Evolutionary conservation across 1,139 yeast genomes (phyloP).

Genomic region (Yamadazyma dendronema): DNA sequence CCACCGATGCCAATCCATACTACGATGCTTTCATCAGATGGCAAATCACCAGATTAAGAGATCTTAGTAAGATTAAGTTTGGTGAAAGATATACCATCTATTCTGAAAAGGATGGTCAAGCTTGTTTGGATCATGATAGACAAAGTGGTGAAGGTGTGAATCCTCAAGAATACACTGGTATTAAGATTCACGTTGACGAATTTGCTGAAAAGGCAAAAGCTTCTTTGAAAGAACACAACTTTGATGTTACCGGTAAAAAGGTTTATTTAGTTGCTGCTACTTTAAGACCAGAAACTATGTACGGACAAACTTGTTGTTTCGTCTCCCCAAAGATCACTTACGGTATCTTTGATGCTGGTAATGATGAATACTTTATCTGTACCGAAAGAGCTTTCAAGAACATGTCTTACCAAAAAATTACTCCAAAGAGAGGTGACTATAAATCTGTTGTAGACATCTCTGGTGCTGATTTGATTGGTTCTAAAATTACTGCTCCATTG

Average conservation of each 20-base stretch:
- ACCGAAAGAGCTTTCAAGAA: slow-evolving; percentile 98
- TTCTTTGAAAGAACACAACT: slow-evolving; percentile 45
- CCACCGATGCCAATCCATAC: slow-evolving; percentile 94
- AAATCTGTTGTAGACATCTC: slow-evolving; percentile 55
- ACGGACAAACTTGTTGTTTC: slow-evolving; percentile 97
- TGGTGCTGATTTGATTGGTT: slow-evolving; percentile 80
- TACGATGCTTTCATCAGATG: slow-evolving; percentile 95
- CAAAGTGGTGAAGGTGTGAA: slow-evolving; percentile 95
- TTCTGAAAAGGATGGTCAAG: slow-evolving; percentile 97
- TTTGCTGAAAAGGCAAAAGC: slow-evolving; percentile 56
- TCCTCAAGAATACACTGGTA: slow-evolving; percentile 95
- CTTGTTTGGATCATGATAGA: slow-evolving; percentile 99
- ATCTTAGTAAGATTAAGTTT: slow-evolving; percentile 86
- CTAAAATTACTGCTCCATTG: slow-evolving; percentile 83
- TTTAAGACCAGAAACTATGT: slow-evolving; percentile 98
- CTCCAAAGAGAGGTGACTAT: slow-evolving; percentile 84
- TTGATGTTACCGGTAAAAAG: slow-evolving; percentile 53
- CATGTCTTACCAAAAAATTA: slow-evolving; percentile 92
- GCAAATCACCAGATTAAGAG: slow-evolving; percentile 91
- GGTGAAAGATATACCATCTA: slow-evolving; percentile 98
- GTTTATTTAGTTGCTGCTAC: slow-evolving; percentile 93
- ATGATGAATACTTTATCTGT: slow-evolving; percentile 72
- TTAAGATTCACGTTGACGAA: slow-evolving; percentile 74
- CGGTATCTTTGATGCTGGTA: slow-evolving; percentile 89
- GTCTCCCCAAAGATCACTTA: slow-evolving; percentile 93